Base-by-base conservation (phyloP, 192 early-diverging fungal genomes). In the Backusella circina region DNA sequence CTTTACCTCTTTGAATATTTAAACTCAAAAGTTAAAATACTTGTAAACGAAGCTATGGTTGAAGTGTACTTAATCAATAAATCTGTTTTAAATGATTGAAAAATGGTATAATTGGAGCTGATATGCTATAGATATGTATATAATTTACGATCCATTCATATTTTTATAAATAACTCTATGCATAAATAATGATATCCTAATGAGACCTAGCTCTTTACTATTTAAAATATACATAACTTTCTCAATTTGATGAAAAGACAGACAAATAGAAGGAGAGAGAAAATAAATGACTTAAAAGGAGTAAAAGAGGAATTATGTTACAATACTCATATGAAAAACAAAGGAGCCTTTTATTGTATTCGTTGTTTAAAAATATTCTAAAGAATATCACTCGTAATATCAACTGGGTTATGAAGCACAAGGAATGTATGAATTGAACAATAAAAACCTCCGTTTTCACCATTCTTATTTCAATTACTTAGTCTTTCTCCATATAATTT, bases 351-450 rank as follows among this genome's bases (percentile, higher is more conserved):
- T 68, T 16, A 39, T 21, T 68, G 33, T 68, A 38, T 68, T 68
- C 33, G 33, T 68, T 38, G 33, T 35, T 68, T 23, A 68, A 68
- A n/a, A 65, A 36, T 36, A 67, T 67, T 67, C 16, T n/a, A 31
- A 67, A 35, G 18, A 16, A 21, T 30, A 35, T 33, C 18, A 67
- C 31, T 67, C 33, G 67, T 68, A 38, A 68, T 18, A 23, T 35
- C 31, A 67, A 23, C 33, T 68, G 33, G 36, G 38, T 37, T 35
- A 39, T 68, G 67, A 68, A 68, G 23, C 67, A 38, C 67, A 68
- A 47, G 37, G 67, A 68, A 68, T 68, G 67, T 68, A 23, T 68
- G 33, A n/a, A 18, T 38, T 51, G 41, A 71, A 23, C 47, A 31
- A 31, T 47, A 39, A 28, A 39, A 39, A 71, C 70, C 70, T 50